Percentiles rank a stretch among this genome's conserved stretches.
These are phyloP conservation scores for Aspergillus heteromorphus DNA, from an alignment of 495 filamentous ascomycete species.

Conservation along the genomic window DNA sequence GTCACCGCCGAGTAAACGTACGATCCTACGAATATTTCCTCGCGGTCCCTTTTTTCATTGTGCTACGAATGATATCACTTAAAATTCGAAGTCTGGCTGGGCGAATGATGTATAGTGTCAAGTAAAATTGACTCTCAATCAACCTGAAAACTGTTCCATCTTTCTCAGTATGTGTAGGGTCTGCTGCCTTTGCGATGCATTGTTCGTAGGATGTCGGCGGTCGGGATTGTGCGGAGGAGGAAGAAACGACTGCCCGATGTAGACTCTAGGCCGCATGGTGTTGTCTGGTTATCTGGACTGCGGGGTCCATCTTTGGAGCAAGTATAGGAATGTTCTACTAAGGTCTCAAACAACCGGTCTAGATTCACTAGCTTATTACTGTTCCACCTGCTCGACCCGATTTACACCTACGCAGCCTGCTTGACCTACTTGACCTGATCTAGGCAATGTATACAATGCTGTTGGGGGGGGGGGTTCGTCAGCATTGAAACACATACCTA, in stretches of 20 bases:
- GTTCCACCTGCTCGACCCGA: no score
- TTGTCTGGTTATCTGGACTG: no score
- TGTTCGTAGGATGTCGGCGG: not conserved
- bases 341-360: no score
- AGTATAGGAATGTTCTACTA: no score
- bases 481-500: no score
- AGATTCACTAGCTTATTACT: no score
- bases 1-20: conserved; percentile 48
- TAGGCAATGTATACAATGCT: no score
- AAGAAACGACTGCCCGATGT: not conserved
- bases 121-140: conserved; percentile 1
- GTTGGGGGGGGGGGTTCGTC: no score
- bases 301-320: no score
- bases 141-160: not conserved
- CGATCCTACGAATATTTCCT: conserved; percentile 28
- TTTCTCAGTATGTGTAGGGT: not conserved
- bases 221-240: not conserved
- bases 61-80: conserved; percentile 44
- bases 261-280: no score
- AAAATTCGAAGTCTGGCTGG: conserved; percentile 38
- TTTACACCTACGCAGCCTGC: no score
- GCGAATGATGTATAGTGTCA: conserved; percentile 35
- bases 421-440: no score
- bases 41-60: conserved; percentile 34
- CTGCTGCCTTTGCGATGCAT: not conserved